These are phyloP conservation scores for Fusarium decemcellulare DNA, from an alignment of 2,329 filamentous ascomycete species.

Conservation along the genomic window DNA sequence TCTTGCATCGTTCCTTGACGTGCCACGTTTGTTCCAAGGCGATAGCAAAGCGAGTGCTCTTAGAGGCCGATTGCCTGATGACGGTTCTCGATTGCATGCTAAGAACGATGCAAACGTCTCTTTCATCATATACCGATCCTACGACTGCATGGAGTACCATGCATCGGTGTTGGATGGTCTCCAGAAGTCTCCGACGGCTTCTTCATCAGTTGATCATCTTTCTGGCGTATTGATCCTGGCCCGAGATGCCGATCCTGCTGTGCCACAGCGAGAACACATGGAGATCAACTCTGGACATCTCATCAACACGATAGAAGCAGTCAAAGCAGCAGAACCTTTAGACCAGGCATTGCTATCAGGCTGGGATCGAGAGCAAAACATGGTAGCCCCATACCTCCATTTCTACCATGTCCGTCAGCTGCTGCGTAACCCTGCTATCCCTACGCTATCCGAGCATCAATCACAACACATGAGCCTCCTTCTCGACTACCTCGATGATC, in stretches of 20 bases:
- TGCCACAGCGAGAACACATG: not conserved
- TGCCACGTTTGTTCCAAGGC: slow-evolving; percentile 3
- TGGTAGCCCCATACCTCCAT: slow-evolving; percentile 7
- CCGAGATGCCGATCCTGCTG: not conserved
- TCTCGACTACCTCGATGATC: not conserved
- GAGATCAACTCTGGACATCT: not conserved
- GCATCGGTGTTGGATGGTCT: not conserved
- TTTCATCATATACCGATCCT: slow-evolving; percentile 1
- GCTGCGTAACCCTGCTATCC: not conserved
- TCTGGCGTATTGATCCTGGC: not conserved
- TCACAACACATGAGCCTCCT: not conserved
- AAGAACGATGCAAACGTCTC: not conserved
- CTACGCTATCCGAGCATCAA: not conserved
- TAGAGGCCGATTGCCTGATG: not conserved
- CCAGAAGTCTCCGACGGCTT: not conserved
- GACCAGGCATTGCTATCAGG: not conserved
- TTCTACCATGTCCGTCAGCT: not conserved
- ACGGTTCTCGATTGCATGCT: not conserved
- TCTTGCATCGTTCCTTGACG: not conserved
- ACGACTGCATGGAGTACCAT: slow-evolving; percentile 3
- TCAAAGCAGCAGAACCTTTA: not conserved
- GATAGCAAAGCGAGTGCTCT: slow-evolving; percentile 1
- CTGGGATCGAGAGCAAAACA: slow-evolving; percentile 7
- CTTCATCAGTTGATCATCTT: not conserved
- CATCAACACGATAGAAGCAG: not conserved